Base-by-base conservation (phyloP, 2,329 filamentous ascomycete species). In the Malbranchea cinnamomea region DNA sequence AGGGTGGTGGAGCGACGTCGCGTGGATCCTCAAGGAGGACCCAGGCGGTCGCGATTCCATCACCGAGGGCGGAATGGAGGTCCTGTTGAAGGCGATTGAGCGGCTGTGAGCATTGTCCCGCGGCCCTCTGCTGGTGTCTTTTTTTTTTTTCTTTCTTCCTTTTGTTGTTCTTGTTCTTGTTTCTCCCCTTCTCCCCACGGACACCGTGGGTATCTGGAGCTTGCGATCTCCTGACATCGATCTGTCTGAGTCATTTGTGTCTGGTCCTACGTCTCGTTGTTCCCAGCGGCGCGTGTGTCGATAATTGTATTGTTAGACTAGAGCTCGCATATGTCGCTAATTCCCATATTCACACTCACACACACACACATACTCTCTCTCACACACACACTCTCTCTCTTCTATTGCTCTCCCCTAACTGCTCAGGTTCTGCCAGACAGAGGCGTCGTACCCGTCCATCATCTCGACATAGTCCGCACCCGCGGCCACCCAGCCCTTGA, bases 1-100 rank as follows among this genome's bases (percentile, higher is more conserved):
- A 10, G 87, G 87, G 0, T 59, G 91, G 43, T 68, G 89, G 51
- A 95, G 87, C 48, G 87, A 95, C 60, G 67, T 95, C 24, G 76
- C 79, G 4, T 78, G 76, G 58, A 57, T 89, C 33, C 57, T 94
- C 15, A 73, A 73, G 20, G 72, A 73, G 29, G 43, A 23, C 33
- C 36, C 33, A 23, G 41, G 35, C 1, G 41, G 41, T 2, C 44
- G 55, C 12, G 52, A 50, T 23, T 44, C 39, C 4, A 47, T 66
- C 4, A 59, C 54, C 3, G 63, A 68, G 34, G 54, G 59, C 35
- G 63, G 65, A 4, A 45, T 74, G 28, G 66, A 72, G 29, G 65
- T 74, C 16, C 43, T 75, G 41, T 57, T 63, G 26, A 65, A 60
- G 44, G 68, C 68, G 31, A 67, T 75, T 39, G 64, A 65, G 33